Base-by-base conservation (phyloP, 2,329 filamentous ascomycete genomes). In the Arachnomyces sp. region DNA sequence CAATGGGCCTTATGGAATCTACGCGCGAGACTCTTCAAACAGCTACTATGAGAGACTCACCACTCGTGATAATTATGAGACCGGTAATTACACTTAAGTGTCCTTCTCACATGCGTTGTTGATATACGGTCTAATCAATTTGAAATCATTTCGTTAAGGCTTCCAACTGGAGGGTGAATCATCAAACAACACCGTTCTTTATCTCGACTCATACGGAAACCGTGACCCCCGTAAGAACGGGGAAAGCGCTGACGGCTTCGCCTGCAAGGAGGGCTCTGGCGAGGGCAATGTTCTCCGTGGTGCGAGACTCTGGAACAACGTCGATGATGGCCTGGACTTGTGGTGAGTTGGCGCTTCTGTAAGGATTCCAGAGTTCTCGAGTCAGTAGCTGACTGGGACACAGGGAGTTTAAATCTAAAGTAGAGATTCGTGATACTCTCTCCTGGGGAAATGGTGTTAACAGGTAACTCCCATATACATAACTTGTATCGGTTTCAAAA, bases 161-260 rank as follows among this genome's bases (percentile, higher is more conserved):
- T 60, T 63, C 50, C 61, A 65, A 37, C 47, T 65, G 14, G 54
- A 65, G 42, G 61, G 62, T 1, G 47, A 51, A 25, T 49, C 51
- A 2, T 44, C 52, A 25, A 62, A 65, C 43, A 68, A 68, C 49
- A 57, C 58, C n/a, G 55, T 69, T 21, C 44, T 67, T 5, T 65
- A 66, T 40, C 56, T 69, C 1, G 66, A 69, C 51, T 68, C 66
- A 3, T 69, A 68, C 45, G 52, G 56, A 17, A 69, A 69, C 52
- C 62, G 65, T 0, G 66, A 69, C 34, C 70, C 70, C 4, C 63
- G 70, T 36, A 73, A 73, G 57, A 73, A 73, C 33, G 70, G 70
- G 11, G 70, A 73, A 51, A 69, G 63, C 30, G 70, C 71, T 7
- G 70, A 73, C 39, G 70, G 70, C 1, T 68, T 73, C 33, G 70